phyloP scores from a whole-genome alignment of 495 filamentous ascomycete genomes.

The Baudoinia panamericana region DNA sequence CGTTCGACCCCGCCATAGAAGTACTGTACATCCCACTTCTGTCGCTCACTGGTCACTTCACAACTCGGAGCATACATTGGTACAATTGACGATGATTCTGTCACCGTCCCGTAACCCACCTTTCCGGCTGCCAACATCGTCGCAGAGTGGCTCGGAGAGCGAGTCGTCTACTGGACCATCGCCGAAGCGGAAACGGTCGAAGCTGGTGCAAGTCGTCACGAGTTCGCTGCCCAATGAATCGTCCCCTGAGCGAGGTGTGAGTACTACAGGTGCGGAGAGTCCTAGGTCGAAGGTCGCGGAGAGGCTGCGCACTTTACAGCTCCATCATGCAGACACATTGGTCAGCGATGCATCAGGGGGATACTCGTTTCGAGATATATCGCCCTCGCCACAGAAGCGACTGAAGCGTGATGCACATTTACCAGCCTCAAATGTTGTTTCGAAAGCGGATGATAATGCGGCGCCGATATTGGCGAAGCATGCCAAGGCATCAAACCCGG shows the following conservation, averaged over 20 bases:
- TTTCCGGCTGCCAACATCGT: conserved; percentile 8
- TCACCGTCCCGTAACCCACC: conserved; percentile 6
- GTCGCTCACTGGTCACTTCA: too few species aligned
- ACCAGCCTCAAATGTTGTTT: background rate
- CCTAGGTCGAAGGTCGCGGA: conserved; percentile 12
- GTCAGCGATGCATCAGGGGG: too few species aligned
- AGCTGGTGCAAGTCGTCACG: background rate
- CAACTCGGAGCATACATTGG: too few species aligned
- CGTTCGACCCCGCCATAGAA: too few species aligned
- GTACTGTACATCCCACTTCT: too few species aligned
- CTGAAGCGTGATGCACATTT: background rate
- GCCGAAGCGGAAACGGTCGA: conserved; percentile 12
- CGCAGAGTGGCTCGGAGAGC: background rate
- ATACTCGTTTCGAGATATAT: background rate
- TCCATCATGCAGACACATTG: background rate
- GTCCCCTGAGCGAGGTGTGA: background rate
- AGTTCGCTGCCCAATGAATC: background rate
- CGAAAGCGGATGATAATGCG: background rate
- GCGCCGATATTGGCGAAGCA: background rate
- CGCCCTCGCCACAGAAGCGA: conserved; percentile 2
- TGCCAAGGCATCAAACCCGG: background rate
- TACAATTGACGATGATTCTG: conserved; percentile 6
- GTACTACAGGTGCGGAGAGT: conserved; percentile 5
- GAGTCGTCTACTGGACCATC: conserved; percentile 3
- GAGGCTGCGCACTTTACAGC: conserved; percentile 1